Base-by-base conservation (phyloP, 345 rosid species). In the Noccaea caerulescens region DNA sequence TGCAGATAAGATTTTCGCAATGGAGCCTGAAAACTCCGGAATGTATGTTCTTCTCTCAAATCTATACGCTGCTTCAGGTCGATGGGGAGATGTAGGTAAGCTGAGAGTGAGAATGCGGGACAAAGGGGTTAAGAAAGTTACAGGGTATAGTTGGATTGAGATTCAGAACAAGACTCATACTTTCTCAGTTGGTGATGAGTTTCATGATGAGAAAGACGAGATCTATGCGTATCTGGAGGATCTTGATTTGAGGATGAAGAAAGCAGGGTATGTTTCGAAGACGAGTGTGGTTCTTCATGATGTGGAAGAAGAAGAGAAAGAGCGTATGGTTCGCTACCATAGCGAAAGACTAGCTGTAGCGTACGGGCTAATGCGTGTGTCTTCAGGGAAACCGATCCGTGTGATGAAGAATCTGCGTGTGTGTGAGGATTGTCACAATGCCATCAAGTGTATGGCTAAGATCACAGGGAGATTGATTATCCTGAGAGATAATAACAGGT, bases 231-330 rank as follows among this genome's bases (percentile, higher is more conserved):
- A 77, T 66, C 54, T 86, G 72, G 89, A 86, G 49, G 93, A 84
- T 68, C 76, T 88, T 73, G 82, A 82, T 73, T 55, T 82, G 51
- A 86, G 77, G 79, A 77, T 88, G 84, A 88, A 80, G 84, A 81
- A 27, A 42, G 86, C 82, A 18, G 89, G 91, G 56, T 86, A 81
- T 70, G 76, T 82, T 10, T 79, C 80, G 23, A 81, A 87, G 36
- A 83, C 85, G 51, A 84, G 80, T 18, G 77, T 84, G 78, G 88
- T 88, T 61, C 80, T 88, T 50, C 89, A 88, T 73, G 93, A 88
- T 69, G 93, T 88, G 9, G 90, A 85, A 36, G 87, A 88, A 72
- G 93, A 88, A 69, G 93, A 88, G 79, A 88, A 88, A 70, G 90
- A 82, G 75, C 78, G 80, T 16, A 86, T 88, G 91, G 88, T 88